Evolutionary conservation across 148 eudicot species (phyloP), one percentile per base, ranked within the genome.

Genomic region (Camellia granthamiana): DNA sequence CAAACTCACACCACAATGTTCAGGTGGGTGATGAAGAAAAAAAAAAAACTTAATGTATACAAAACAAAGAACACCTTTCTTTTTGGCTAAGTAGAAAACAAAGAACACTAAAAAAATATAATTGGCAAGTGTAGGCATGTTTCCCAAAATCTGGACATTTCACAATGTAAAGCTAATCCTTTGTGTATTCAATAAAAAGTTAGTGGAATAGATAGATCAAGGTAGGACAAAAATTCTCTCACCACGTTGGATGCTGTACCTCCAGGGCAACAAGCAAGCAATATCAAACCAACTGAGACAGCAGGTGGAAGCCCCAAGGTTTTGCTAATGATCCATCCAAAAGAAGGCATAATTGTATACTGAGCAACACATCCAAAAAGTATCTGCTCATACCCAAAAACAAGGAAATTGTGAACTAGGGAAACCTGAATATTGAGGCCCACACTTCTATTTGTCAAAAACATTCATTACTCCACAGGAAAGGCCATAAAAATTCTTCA

Each of bases 231-330:
- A 11, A 83, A 21, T 61, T 79, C 38, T 38, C 90, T 85, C 83
- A 90, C 96, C 92, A 92, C 96, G 78, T 92, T 92, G 81, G 96
- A 92, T n/a, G 93, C 96, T 0, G 96, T 92, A 76, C 96, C 96
- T 38, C 93, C 93, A 68, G 96, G 96, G 70, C 96, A 92, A 81
- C 91, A 89, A 77, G 90, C 71, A 71, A 92, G 89, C 82, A 92
- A 82, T 67, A 92, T 89, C 79, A 90, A 83, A 49, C 96, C 93
- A 82, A 90, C 92, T 38, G 96, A 85, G 16, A 86, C 46, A 69
- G 92, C 79, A 70, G 92, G 91, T 67, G 92, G 75, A 64, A 90
- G 92, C 61, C 91, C 90, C 81, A 89, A 81, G 10, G 79, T 42
- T 83, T 83, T 92, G 88, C 89, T 85, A 54, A 92, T 78, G 61